phyloP scores from a whole-genome alignment of 352 stramenopile genomes.

The Phytophthora meadii region DNA sequence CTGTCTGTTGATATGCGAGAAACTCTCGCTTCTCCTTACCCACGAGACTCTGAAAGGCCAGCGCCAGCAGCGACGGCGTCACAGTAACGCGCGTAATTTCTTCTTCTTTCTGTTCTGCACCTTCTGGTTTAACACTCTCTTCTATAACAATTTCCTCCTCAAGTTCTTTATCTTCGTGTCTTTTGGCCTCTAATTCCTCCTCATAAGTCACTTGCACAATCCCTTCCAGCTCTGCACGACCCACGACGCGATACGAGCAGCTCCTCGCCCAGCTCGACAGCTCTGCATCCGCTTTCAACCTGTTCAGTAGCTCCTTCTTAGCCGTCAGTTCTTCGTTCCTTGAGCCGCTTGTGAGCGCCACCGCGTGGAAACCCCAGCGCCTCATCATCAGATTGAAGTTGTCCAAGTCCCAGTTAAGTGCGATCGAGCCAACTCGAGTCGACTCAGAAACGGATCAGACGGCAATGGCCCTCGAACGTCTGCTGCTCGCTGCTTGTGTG shows the following conservation, averaged over 20 bases:
- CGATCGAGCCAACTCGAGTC: not conserved
- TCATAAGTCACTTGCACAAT: conserved; percentile 20
- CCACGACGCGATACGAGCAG: conserved; percentile 59
- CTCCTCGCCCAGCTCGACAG: conserved; percentile 34
- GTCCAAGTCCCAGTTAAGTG: conserved; percentile 2
- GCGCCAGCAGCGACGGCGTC: conserved; percentile 43
- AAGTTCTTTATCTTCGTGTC: conserved; percentile 2
- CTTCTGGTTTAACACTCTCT: not conserved
- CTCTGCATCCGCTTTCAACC: conserved; percentile 30
- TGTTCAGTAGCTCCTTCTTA: conserved; percentile 35
- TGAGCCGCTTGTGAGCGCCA: conserved; percentile 52
- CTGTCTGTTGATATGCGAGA: conserved; percentile 10
- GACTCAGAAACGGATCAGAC: not conserved
- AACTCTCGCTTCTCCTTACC: conserved; percentile 51
- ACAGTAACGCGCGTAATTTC: conserved; percentile 11
- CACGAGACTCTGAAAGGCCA: conserved; percentile 63
- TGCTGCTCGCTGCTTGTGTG: conserved; percentile 10
- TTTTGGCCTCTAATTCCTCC: conserved; percentile 8
- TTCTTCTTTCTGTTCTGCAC: not conserved
- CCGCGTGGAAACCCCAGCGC: conserved; percentile 57
- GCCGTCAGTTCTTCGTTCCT: conserved; percentile 41
- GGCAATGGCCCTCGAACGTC: conserved; percentile 4
- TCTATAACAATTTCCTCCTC: not conserved
- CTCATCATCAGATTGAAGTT: conserved; percentile 10
- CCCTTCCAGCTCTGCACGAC: conserved; percentile 45